Evolutionary conservation across 208 protist genomes (phyloP), one percentile per base, ranked within the genome.

Genomic region (Tetramitus jugosus): DNA sequence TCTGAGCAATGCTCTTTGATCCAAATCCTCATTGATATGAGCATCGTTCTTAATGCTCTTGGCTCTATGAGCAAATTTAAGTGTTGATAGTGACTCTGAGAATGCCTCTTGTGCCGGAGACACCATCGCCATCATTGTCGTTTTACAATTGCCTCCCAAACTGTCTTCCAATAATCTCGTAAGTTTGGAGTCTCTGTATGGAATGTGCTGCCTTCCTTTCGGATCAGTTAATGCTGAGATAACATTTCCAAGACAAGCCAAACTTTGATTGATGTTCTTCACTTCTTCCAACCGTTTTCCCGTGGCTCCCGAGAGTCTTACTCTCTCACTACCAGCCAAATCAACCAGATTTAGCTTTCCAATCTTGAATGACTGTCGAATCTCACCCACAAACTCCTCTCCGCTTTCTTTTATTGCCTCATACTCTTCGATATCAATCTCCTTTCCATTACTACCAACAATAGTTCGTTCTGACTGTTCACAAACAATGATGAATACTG

Each of bases 311-410:
- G 89, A 86, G 33, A 81, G 81, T 10, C 82, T 82, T 26, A 91
- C 86, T 62, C 90, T 89, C 79, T 97, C 94, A 46, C 87, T 93
- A 1, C 94, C 94, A 20, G 93, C 94, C 8, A 97, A 83, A 79
- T 97, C 94, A 17, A 96, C 92, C 52, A 97, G 88, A 79, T 95
- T 93, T 1, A 97, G 82, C 81, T 94, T 95, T 33, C 92, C 92
- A 29, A 90, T 81, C 37, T 88, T 83, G 20, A 87, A 40, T 0
- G 81, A 64, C 35, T 79, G 42, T 35, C 33, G 52, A 0, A 46
- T n/a, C 31, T 42, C 45, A 7, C 31, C 6, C n/a, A 56, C 35
- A 45, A 10, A 23, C 39, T 40, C 26, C 37, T 72, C 61, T 76
- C 79, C 10, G 49, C 46, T n/a, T n/a, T n/a, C n/a, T n/a, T n/a